Evolutionary conservation across 495 filamentous ascomycete genomes (phyloP), one percentile per base, ranked within the genome.

Genomic region (Hyaloscypha finlandica): DNA sequence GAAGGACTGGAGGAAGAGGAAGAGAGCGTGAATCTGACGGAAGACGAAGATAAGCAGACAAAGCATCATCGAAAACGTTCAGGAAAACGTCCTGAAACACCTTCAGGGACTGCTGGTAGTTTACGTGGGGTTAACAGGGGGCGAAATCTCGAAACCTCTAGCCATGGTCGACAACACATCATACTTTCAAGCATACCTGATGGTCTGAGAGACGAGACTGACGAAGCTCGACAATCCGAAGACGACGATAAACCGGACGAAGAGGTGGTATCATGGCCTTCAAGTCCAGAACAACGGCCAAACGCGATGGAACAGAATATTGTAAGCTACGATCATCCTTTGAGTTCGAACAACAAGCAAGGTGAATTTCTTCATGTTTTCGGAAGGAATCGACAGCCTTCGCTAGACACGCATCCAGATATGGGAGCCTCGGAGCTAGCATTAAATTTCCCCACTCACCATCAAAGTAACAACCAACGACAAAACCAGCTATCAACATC

Each of bases 221-320:
- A 16, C n/a, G 42, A 52, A 8, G 12, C 11, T 16, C 35, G 51
- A 29, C 11, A 29, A 48, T 14, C 25, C 53, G 37, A 14, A 63
- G 39, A 55, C 30, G 42, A 58, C 8, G 35, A 59, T 51, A n/a
- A 31, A n/a, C 20, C 20, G 14, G 25, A 53, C 11, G 29, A 35
- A 20, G 63, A 58, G 20, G 2, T 20, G 2, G 35, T 65, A 0
- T 48, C 61, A 35, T 53, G 51, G 61, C 5, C 61, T 63, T 16
- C 51, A 14, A 63, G 51, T 22, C 42, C 42, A 55, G 39, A 30
- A 19, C 6, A 8, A 12, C 11, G 53, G 30, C 25, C 22, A 30
- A 56, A 14, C 19, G 42, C 42, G 4, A 48, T 48, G 4, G 16
- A 48, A 48, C 42, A 19, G 16, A 48, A 19, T 48, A 48, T 19